Percentiles rank a stretch among this genome's conserved stretches.
phyloP scores from a whole-genome alignment of 768 basidiomycete species.

The Cystobasidium onofrii region DNA sequence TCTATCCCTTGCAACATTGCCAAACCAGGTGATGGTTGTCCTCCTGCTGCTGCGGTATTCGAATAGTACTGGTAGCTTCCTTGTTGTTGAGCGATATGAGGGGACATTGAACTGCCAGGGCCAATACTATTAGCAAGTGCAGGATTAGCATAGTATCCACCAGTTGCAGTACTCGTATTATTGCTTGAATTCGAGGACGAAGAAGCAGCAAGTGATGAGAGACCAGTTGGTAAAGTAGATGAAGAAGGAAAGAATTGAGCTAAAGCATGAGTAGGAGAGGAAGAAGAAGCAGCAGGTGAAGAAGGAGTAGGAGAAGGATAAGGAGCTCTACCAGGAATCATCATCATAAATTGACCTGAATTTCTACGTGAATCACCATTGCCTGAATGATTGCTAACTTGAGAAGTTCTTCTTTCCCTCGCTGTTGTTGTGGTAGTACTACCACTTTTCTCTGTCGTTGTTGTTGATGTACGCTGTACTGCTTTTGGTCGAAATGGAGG shows the following conservation, averaged over 20 bases:
- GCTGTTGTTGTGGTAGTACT: not conserved
- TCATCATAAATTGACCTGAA: not conserved
- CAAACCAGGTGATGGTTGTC: not conserved
- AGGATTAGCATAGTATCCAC: not conserved
- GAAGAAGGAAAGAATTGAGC: slow-evolving; percentile 20
- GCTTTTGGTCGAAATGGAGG: slow-evolving; percentile 2
- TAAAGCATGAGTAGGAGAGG: slow-evolving; percentile 10
- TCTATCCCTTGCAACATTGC: slow-evolving; percentile 27
- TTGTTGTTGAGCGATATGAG: slow-evolving; percentile 7
- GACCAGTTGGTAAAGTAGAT: not conserved
- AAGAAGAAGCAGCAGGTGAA: slow-evolving; percentile 16
- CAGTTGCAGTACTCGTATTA: not conserved
- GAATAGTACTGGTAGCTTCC: not conserved
- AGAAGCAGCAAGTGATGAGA: not conserved
- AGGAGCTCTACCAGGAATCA: not conserved
- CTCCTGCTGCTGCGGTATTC: not conserved
- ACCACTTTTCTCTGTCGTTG: not conserved
- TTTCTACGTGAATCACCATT: slow-evolving; percentile 16
- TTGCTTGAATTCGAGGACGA: not conserved
- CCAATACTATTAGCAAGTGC: not conserved
- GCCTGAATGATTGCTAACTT: not conserved
- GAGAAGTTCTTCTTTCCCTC: not conserved
- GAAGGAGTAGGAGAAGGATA: slow-evolving; percentile 24
- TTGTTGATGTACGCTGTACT: not conserved
- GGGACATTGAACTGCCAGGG: not conserved